These are phyloP conservation scores for Abrus pulchellus DNA, from an alignment of 306 rosid species.

Conservation along the genomic window DNA sequence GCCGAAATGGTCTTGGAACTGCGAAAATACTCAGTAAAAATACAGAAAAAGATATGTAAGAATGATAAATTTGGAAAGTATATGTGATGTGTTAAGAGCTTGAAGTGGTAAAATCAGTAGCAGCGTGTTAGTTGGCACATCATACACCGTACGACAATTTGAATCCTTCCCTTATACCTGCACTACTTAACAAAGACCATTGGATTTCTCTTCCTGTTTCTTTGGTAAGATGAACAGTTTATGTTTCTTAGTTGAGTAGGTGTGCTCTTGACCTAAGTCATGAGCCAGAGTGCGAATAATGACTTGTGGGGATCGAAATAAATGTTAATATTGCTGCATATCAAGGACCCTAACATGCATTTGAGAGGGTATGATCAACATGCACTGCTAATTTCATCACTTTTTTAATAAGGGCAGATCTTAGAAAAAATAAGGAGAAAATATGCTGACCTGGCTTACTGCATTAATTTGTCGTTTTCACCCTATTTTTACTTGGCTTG, in stretches of 20 bases:
- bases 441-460: not conserved
- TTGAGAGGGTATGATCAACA: not conserved
- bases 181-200: not conserved
- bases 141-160: not conserved
- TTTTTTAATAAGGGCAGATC: not conserved
- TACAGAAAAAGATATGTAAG: not conserved
- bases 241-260: not conserved
- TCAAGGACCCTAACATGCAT: no score
- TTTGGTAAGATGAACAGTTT: slow-evolving; percentile 33
- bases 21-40: not conserved
- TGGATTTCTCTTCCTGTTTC: not conserved
- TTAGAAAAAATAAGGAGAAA: not conserved
- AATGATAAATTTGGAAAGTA: not conserved
- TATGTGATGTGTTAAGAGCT: not conserved
- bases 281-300: not conserved
- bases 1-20: not conserved
- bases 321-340: no score
- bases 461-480: no score
- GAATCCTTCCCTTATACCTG: not conserved
- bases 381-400: not conserved
- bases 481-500: no score
- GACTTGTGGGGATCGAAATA: not conserved
- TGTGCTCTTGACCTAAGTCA: not conserved
- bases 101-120: not conserved
- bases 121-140: slow-evolving; percentile 5